Conservation (phyloP, 2,329 filamentous ascomycete genomes). For the Epichloe gansuensis region DNA sequence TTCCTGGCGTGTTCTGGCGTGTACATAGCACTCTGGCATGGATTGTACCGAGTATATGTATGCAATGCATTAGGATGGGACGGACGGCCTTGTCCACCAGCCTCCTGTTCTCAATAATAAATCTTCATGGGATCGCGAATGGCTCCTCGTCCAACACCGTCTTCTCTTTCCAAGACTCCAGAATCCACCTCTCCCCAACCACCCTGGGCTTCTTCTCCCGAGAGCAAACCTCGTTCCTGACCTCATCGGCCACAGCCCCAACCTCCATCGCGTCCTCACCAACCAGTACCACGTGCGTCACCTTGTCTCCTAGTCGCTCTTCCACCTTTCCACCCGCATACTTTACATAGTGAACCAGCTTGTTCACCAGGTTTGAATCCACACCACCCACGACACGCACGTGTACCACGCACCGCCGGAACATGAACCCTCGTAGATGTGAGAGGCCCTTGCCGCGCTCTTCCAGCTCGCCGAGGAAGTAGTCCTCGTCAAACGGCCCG, state of each 20-base stretch:
- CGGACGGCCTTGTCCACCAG: no score
- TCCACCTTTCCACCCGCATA: conserved; percentile 57
- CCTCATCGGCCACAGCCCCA: conserved; percentile 24
- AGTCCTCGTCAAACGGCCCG: conserved; percentile 28
- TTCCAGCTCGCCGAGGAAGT: conserved; percentile 42
- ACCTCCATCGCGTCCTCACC: conserved; percentile 26
- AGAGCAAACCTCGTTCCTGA: conserved; percentile 33
- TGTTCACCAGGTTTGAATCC: conserved; percentile 24
- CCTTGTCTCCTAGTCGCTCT: conserved; percentile 31
- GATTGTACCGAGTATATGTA: no score
- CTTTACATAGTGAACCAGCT: conserved; percentile 41
- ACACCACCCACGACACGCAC: conserved; percentile 21
- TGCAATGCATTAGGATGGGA: no score
- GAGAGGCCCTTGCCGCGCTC: conserved; percentile 41
- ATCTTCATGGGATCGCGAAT: conserved; percentile 23
- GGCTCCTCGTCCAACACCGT: conserved; percentile 71
- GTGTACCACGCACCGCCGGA: conserved; percentile 32
- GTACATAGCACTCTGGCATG: no score
- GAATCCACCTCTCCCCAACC: conserved; percentile 60
- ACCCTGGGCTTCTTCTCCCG: conserved; percentile 49
- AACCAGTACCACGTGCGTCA: conserved; percentile 61
- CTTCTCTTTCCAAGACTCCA: conserved; percentile 65
- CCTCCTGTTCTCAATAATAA: no score
- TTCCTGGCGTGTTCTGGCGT: neutral
- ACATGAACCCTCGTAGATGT: conserved; percentile 38